phyloP scores from a whole-genome alignment of 129 eudicot genomes.

The Helichrysum umbraculigerum region DNA sequence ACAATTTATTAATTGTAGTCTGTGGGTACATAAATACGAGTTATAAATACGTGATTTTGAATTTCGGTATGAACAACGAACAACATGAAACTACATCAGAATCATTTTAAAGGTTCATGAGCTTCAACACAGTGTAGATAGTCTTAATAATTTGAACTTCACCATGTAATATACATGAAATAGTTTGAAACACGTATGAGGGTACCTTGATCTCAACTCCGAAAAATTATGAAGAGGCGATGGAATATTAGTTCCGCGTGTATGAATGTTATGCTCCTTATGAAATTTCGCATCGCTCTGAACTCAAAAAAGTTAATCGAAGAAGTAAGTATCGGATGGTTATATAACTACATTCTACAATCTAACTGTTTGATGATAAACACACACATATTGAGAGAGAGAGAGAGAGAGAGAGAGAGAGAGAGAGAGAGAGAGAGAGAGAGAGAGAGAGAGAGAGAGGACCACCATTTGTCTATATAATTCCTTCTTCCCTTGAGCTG shows the following conservation, averaged over 20 bases:
- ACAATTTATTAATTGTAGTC: neutral
- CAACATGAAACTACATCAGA: neutral
- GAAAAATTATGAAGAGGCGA: constrained; percentile 78
- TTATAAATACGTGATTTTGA: neutral
- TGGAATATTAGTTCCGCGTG: constrained; percentile 75
- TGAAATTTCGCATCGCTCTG: constrained; percentile 79
- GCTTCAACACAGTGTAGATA: neutral
- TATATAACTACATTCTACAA: constrained; percentile 7
- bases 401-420: too few species aligned
- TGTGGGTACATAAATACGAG: neutral
- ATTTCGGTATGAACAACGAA: neutral
- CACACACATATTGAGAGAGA: too few species aligned
- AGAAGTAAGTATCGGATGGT: neutral
- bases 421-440: too few species aligned
- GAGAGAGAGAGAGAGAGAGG: neutral
- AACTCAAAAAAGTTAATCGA: constrained; percentile 15
- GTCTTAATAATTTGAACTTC: neutral
- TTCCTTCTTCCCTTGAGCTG: constrained; percentile 63
- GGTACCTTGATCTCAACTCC: constrained; percentile 74
- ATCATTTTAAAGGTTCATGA: neutral
- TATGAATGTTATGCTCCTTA: constrained; percentile 72
- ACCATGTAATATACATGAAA: neutral
- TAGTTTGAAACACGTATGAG: constrained; percentile 5
- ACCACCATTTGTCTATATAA: constrained; percentile 84
- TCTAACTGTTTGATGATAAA: too few species aligned